A percentile compares a stretch with the other conserved stretches of the same genome.
Conservation (phyloP, 116 monocot genomes). For the Papilionanthe hybrid region DNA sequence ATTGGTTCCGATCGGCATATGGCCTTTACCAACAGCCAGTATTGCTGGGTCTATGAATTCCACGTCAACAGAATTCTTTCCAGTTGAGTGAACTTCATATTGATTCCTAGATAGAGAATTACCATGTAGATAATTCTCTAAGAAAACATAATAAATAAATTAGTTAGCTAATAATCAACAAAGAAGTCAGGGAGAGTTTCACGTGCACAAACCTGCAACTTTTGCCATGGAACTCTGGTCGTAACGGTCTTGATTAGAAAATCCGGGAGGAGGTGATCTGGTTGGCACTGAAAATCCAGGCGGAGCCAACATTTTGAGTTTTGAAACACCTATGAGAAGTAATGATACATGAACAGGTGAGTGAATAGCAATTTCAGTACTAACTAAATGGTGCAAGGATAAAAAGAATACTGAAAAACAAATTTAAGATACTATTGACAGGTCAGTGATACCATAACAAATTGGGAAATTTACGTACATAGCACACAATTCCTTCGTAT, state of each 20-base stretch:
- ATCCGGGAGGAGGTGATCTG: conserved; percentile 77
- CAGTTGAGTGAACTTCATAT: conserved; percentile 24
- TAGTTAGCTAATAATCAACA: background rate
- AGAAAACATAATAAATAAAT: conserved; percentile 1
- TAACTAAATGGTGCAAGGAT: background rate
- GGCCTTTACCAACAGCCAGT: conserved; percentile 72
- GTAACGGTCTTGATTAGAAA: conserved; percentile 58
- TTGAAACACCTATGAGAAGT: conserved; percentile 31
- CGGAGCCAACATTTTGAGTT: conserved; percentile 65
- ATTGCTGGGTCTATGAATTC: conserved; percentile 91
- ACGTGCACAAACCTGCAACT: conserved; percentile 27
- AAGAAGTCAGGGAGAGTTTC: background rate
- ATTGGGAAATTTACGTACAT: background rate
- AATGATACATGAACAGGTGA: background rate
- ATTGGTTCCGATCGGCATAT: conserved; percentile 28
- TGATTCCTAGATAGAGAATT: conserved; percentile 24
- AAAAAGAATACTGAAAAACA: background rate
- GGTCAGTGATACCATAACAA: background rate
- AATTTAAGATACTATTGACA: background rate
- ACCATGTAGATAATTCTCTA: conserved; percentile 30
- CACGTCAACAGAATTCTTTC: conserved; percentile 36
- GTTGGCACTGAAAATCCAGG: conserved; percentile 85
- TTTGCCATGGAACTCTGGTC: conserved; percentile 32
- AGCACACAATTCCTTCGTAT: no score
- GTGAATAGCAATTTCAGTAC: background rate